Percentiles rank a stretch among this genome's conserved stretches.
These are phyloP conservation scores for Mesostigma viride DNA, from an alignment of 139 green algal species.

Conservation along the genomic window DNA sequence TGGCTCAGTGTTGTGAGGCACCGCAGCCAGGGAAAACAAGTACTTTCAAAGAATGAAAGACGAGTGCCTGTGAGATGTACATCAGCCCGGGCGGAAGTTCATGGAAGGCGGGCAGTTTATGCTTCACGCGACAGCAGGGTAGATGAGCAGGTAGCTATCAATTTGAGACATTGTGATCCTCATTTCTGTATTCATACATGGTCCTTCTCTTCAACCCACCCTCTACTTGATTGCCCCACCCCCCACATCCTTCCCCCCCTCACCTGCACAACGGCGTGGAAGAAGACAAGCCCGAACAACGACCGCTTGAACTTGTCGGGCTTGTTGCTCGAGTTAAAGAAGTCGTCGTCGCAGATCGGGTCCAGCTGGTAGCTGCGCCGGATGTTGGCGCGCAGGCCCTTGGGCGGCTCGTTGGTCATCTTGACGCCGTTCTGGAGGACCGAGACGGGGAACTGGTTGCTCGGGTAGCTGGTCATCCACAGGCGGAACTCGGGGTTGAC, in stretches of 20 bases:
- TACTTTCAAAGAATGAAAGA: no score
- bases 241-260: no score
- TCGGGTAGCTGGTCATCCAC: conserved; percentile 64
- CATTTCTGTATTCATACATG: no score
- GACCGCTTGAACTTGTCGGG: conserved; percentile 51
- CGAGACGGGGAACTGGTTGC: conserved; percentile 52
- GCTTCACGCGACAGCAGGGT: no score
- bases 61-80: no score
- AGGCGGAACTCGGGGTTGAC: conserved; percentile 45
- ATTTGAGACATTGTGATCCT: no score
- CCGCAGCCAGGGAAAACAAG: neutral
- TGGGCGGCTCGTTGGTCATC: conserved; percentile 53
- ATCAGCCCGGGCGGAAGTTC: no score
- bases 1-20: neutral
- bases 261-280: conserved; percentile 51
- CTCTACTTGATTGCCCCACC: no score
- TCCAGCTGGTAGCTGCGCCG: conserved; percentile 48
- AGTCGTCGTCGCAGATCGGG: conserved; percentile 50
- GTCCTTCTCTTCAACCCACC: no score
- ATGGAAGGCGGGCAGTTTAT: no score
- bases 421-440: conserved; percentile 63
- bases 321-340: conserved; percentile 52
- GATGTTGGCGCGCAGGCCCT: conserved; percentile 47
- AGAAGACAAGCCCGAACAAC: conserved; percentile 61
- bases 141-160: no score